Conservation (phyloP, 1,284 basidiomycete species). For the Ganoderma lucidum region DNA sequence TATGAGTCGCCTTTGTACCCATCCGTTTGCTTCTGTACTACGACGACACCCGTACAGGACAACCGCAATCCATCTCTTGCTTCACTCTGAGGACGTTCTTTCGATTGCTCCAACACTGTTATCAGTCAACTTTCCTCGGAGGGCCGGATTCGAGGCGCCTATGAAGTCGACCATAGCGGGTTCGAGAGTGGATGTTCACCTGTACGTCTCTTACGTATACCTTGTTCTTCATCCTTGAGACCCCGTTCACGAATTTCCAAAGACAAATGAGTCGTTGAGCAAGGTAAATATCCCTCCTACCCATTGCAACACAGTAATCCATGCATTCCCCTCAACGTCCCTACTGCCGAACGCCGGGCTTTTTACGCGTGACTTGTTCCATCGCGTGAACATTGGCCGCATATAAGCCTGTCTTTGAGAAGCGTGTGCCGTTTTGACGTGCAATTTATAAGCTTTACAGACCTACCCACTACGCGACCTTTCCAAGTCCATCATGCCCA, state of each 20-base stretch:
- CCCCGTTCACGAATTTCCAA: background rate
- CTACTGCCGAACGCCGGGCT: background rate
- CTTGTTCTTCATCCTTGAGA: background rate
- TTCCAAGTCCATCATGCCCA: constrained; percentile 29
- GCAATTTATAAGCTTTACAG: background rate
- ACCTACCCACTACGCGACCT: background rate
- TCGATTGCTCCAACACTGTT: background rate
- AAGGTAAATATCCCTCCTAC: background rate
- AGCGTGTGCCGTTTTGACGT: background rate
- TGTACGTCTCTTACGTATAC: background rate
- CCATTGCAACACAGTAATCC: background rate
- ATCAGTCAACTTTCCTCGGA: background rate
- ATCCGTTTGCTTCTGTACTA: too few relatives aligned
- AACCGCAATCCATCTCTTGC: too few relatives aligned
- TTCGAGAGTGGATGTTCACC: background rate
- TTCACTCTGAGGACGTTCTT: too few relatives aligned
- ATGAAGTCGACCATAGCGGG: background rate
- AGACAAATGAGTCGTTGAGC: background rate
- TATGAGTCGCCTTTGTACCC: too few relatives aligned
- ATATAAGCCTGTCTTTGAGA: background rate
- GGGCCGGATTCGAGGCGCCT: background rate
- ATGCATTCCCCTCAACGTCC: background rate
- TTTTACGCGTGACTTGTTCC: background rate
- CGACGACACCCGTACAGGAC: too few relatives aligned
- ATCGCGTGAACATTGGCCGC: background rate